A percentile compares a stretch with the other conserved stretches of the same genome.
These are phyloP conservation scores for Kuraishia piskuri DNA, from an alignment of 805 yeast genomes.

Conservation along the genomic window DNA sequence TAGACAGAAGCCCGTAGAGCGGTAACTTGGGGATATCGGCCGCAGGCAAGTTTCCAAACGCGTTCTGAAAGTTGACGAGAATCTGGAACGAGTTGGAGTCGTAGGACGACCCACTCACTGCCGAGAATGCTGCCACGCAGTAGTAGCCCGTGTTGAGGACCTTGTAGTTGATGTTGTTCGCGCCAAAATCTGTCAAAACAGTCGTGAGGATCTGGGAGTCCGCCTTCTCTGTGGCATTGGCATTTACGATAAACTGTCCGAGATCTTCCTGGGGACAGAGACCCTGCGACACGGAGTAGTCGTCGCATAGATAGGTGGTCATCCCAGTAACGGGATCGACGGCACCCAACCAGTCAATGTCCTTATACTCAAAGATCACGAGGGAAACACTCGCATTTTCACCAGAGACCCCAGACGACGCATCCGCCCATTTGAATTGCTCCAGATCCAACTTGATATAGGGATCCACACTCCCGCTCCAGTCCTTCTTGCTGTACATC, in stretches of 20 bases:
- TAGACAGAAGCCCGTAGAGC: slow-evolving; percentile 76
- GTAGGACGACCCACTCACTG: slow-evolving; percentile 20
- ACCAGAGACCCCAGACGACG: slow-evolving; percentile 24
- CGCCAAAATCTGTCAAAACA: slow-evolving; percentile 47
- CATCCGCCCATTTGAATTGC: slow-evolving; percentile 16
- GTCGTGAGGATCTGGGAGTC: slow-evolving; percentile 50
- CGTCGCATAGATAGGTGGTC: slow-evolving; percentile 67
- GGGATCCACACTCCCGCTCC: slow-evolving; percentile 76
- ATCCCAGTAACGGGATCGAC: slow-evolving; percentile 29
- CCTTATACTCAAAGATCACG: slow-evolving; percentile 78
- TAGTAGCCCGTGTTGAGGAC: slow-evolving; percentile 81
- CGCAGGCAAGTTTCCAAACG: slow-evolving; percentile 86
- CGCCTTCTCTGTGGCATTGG: slow-evolving; percentile 29
- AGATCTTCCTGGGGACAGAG: slow-evolving; percentile 46
- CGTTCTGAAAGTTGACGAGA: slow-evolving; percentile 77
- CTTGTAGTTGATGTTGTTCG: slow-evolving; percentile 51
- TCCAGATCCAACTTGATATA: slow-evolving; percentile 41
- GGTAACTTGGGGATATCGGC: slow-evolving; percentile 88
- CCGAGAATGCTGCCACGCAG: slow-evolving; percentile 70
- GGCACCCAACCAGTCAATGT: slow-evolving; percentile 60
- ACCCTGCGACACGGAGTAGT: slow-evolving; percentile 43
- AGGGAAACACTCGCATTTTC: slow-evolving; percentile 46
- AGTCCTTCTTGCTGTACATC: slow-evolving; percentile 77
- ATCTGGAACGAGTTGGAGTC: slow-evolving; percentile 42
- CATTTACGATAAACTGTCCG: slow-evolving; percentile 55